Percentiles rank a stretch among this genome's conserved stretches.
Conservation (phyloP, 139 green algal species). For the Coelastrella sp. region DNA sequence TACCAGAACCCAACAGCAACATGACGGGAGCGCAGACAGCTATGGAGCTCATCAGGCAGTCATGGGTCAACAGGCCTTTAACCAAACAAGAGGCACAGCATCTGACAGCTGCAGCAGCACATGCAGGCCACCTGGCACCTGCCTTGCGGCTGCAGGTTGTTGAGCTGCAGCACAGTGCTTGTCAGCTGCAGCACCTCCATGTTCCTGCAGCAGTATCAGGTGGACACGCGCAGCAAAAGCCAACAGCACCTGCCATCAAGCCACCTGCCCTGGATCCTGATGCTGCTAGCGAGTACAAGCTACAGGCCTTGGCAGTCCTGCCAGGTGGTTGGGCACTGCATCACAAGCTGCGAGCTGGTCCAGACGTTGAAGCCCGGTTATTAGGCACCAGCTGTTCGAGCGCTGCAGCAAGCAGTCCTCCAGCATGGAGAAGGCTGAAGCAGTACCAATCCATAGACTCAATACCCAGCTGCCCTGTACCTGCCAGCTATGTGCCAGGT, state of each 20-base stretch:
- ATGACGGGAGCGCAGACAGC: conserved; percentile 64
- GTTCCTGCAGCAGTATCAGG: not conserved
- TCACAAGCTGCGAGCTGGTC: conserved; percentile 33
- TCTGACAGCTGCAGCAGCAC: conserved; percentile 13
- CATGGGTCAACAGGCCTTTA: conserved; percentile 62
- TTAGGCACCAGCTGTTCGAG: not conserved
- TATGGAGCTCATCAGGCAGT: conserved; percentile 59
- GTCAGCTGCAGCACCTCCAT: conserved; percentile 48
- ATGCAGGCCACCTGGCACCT: conserved; percentile 49
- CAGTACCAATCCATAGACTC: not conserved
- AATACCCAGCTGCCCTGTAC: conserved; percentile 33
- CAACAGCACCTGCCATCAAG: not conserved
- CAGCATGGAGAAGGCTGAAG: not conserved
- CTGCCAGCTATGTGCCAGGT: not conserved
- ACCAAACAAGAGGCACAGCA: conserved; percentile 39
- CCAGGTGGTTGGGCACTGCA: conserved; percentile 3
- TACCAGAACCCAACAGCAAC: conserved; percentile 62
- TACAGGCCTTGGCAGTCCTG: not conserved
- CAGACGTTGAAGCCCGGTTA: conserved; percentile 43
- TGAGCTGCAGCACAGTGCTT: conserved; percentile 55
- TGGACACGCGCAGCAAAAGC: too few species aligned
- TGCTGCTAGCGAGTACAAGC: conserved; percentile 21
- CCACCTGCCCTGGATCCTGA: not conserved
- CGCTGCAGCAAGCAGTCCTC: too few species aligned
- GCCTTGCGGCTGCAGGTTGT: conserved; percentile 52